Percentiles rank a stretch among this genome's conserved stretches.
These are phyloP conservation scores for Chrysanthemum seticuspe DNA, from an alignment of 129 eudicot species.

Conservation along the genomic window DNA sequence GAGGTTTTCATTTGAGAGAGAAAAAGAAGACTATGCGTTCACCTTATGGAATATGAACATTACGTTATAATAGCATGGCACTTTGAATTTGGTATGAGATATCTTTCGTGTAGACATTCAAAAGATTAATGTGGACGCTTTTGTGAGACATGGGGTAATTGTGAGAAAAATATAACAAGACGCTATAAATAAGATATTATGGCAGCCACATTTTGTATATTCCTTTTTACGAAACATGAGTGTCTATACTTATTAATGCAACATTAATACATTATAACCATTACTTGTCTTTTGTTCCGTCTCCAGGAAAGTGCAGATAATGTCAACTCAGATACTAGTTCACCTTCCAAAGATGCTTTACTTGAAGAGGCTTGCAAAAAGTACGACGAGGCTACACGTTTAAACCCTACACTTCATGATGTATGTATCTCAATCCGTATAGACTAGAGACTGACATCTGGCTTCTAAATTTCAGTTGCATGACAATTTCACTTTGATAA, in stretches of 20 bases:
- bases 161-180: background rate
- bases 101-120: background rate
- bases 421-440: conserved; percentile 30
- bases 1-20: too few species aligned
- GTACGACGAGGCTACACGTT: conserved; percentile 87
- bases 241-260: conserved; percentile 12
- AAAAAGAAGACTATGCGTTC: too few species aligned
- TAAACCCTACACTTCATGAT: conserved; percentile 92
- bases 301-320: conserved; percentile 97
- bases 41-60: too few species aligned
- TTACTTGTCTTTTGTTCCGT: conserved; percentile 16
- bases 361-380: conserved; percentile 97
- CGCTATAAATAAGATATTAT: background rate
- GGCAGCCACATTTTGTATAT: background rate
- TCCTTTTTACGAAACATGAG: conserved; percentile 14
- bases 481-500: background rate
- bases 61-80: too few species aligned
- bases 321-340: conserved; percentile 74
- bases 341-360: conserved; percentile 93
- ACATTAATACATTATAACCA: background rate
- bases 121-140: background rate
- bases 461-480: background rate
- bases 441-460: conserved; percentile 5
- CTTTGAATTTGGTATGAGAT: too few species aligned
- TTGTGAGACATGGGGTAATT: background rate